phyloP scores from a whole-genome alignment of 2,329 filamentous ascomycete species.

The Aspergillus uvarum region DNA sequence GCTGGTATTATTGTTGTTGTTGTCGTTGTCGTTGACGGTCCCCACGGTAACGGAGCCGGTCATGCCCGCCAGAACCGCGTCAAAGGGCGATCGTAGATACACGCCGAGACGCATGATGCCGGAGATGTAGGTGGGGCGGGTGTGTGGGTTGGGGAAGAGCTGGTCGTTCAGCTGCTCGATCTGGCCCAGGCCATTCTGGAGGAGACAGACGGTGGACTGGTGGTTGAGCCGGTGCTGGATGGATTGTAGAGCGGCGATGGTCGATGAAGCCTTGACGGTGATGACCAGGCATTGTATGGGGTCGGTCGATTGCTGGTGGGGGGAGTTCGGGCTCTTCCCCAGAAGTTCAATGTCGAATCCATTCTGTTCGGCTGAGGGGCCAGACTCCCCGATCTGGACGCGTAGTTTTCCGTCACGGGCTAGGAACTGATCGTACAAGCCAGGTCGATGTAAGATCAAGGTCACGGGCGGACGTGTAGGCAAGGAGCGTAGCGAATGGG shows the following conservation, averaged over 20 bases:
- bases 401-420: background rate
- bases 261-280: conserved; percentile 6
- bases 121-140: conserved; percentile 2
- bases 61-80: background rate
- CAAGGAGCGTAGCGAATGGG: conserved; percentile 19
- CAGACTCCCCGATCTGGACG: conserved; percentile 2
- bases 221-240: conserved; percentile 8
- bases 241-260: conserved; percentile 3
- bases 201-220: conserved; percentile 5
- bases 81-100: conserved; percentile 1
- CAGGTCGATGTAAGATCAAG: conserved; percentile 19
- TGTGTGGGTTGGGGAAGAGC: conserved; percentile 2
- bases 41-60: conserved; percentile 2
- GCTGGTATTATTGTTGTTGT: no score
- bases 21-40: background rate
- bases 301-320: background rate
- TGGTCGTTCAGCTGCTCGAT: conserved; percentile 1
- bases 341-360: background rate
- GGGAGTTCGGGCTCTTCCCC: background rate
- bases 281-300: conserved; percentile 1
- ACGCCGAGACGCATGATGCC: conserved; percentile 7
- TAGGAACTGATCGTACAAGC: background rate
- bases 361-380: background rate
- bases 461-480: conserved; percentile 20
- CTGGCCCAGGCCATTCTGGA: conserved; percentile 8